Evolutionary conservation across 345 rosid genomes (phyloP), one percentile per base, ranked within the genome.

Genomic region (Pistacia integerrima): DNA sequence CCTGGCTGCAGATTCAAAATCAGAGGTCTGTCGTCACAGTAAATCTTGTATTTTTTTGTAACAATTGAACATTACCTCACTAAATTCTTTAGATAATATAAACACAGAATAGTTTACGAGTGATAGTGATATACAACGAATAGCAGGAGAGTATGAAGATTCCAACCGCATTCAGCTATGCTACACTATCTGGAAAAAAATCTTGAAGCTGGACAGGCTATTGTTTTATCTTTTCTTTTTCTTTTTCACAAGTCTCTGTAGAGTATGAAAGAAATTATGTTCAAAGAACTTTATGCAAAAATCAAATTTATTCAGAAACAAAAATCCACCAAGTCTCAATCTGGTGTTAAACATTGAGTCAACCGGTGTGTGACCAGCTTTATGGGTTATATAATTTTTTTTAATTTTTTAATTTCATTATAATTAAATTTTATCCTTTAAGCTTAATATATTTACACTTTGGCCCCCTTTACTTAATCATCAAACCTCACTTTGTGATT

Each of bases 21-120:
- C 71, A 20, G 38, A 49, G 46, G 30, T 35, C 17, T 49, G 28
- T 48, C 8, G 33, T 73, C n/a, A 18, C 69, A 11, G 46, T 38
- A 63, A 33, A 49, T 64, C 73, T 36, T 76, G 74, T 69, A 70
- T 69, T 55, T 49, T 51, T 76, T 69, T 76, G 74, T 76, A 69
- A 69, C 62, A 30, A 48, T 61, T 14, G 30, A 69, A 28, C 28
- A 35, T 18, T 17, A 28, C 17, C 48, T 67, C 22, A 59, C 2
- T 22, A 51, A 69, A 20, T 44, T 48, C 14, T 61, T 20, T 17
- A 61, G 20, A 60, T 22, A 13, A 7, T 61, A 33, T 69, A 69
- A 57, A 68, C 61, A 30, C 33, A 30, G 2, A 60, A 52, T n/a
- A 60, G 65, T 8, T 8, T 13, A 51, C 44, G 36, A 46, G 5